phyloP scores from a whole-genome alignment of 306 rosid species.

The Leucaena leucocephala region DNA sequence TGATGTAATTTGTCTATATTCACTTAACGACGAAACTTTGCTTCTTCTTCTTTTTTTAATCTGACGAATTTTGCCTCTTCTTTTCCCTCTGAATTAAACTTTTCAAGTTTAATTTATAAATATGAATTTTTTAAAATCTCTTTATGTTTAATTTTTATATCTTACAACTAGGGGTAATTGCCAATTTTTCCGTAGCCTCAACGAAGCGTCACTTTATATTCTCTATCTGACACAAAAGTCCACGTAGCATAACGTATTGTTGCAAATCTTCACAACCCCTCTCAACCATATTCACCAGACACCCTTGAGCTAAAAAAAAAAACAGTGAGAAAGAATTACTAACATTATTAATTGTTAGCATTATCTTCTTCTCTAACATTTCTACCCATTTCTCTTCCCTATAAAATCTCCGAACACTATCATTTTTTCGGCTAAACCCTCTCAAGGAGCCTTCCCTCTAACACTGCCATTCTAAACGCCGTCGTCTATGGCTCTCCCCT shows the following conservation, averaged over 20 bases:
- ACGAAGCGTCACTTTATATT: background rate
- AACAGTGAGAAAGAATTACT: background rate
- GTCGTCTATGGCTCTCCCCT: conserved; percentile 30
- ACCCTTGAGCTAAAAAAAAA: too few relatives aligned
- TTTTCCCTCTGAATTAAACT: too few relatives aligned
- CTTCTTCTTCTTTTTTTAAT: too few relatives aligned
- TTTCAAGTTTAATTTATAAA: too few relatives aligned
- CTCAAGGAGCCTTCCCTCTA: background rate
- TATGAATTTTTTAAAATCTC: too few relatives aligned
- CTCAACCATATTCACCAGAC: conserved; percentile 8
- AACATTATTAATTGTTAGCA: background rate
- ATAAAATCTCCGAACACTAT: background rate
- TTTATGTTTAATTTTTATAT: too few relatives aligned
- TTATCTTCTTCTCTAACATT: conserved; percentile 16
- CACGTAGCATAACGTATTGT: background rate
- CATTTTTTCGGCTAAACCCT: background rate
- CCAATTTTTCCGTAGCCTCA: background rate
- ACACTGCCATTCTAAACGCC: background rate
- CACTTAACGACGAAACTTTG: too few relatives aligned
- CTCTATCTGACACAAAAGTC: background rate
- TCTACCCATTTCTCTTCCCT: background rate
- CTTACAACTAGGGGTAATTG: too few relatives aligned
- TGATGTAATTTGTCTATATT: too few relatives aligned
- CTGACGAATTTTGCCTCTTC: too few relatives aligned
- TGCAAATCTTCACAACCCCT: background rate